These are phyloP conservation scores for Leishmania tarentolae DNA, from an alignment of 208 protist genomes.

Conservation along the genomic window DNA sequence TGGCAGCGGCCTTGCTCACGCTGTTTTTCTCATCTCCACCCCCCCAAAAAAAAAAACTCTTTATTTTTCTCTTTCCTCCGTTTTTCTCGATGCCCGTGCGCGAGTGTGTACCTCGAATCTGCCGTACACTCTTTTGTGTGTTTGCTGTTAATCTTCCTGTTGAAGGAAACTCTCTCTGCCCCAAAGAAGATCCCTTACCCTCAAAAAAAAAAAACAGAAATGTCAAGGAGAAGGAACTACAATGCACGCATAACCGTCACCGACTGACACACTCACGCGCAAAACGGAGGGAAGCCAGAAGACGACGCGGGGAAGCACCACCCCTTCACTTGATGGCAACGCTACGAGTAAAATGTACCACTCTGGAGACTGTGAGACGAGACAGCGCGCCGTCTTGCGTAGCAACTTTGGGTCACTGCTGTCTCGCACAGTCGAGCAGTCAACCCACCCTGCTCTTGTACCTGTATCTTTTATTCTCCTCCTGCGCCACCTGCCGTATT, in stretches of 20 bases:
- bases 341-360: not conserved
- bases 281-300: not conserved
- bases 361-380: not conserved
- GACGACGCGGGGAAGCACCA: not conserved
- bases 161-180: not conserved
- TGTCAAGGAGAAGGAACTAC: not conserved
- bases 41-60: not conserved
- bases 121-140: not conserved
- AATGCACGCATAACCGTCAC: not conserved
- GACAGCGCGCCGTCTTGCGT: not conserved
- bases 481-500: not conserved
- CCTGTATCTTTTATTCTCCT: not conserved
- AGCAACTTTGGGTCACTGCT: not conserved
- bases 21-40: not conserved
- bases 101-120: not conserved
- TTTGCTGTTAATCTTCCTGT: not conserved
- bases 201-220: too few species aligned
- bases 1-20: not conserved
- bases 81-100: not conserved
- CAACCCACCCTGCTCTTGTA: not conserved
- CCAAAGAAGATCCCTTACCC: not conserved
- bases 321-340: not conserved
- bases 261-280: not conserved
- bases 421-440: not conserved
- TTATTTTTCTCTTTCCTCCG: not conserved